phyloP scores from a whole-genome alignment of 495 filamentous ascomycete genomes.

The Daldinia concentrica region DNA sequence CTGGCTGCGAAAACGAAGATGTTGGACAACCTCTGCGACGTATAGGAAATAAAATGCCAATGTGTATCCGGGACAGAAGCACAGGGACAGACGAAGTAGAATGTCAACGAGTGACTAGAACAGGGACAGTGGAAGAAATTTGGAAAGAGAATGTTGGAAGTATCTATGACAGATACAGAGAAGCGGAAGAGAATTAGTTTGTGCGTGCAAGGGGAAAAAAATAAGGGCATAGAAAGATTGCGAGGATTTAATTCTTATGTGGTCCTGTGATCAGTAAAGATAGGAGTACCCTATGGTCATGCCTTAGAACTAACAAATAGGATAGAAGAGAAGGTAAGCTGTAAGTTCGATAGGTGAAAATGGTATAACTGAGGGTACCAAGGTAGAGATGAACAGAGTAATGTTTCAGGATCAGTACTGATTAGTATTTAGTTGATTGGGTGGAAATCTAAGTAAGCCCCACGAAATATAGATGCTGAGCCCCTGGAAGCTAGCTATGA shows the following conservation, averaged over 20 bases:
- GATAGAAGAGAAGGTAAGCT: not conserved
- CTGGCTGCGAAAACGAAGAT: not conserved
- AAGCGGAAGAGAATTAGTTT: too few species aligned
- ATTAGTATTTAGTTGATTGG: not conserved
- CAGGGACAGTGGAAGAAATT: not conserved
- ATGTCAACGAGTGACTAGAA: not conserved
- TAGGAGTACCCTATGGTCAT: too few species aligned
- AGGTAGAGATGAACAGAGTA: not conserved
- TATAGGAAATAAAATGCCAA: not conserved
- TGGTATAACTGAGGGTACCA: not conserved
- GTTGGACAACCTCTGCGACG: not conserved
- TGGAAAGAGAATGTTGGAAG: too few species aligned
- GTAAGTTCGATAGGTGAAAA: not conserved
- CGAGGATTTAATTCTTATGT: too few species aligned
- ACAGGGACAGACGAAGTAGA: not conserved
- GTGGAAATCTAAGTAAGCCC: not conserved
- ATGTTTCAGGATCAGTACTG: not conserved
- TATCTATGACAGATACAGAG: too few species aligned
- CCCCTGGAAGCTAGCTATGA: not conserved
- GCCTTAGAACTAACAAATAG: too few species aligned
- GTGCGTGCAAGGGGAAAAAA: too few species aligned
- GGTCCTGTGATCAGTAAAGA: too few species aligned
- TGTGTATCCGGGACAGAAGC: not conserved
- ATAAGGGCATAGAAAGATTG: too few species aligned
- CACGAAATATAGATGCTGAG: not conserved